These are phyloP conservation scores for Pseudozyma flocculosa DNA, from an alignment of 1,284 basidiomycete genomes.

Conservation along the genomic window DNA sequence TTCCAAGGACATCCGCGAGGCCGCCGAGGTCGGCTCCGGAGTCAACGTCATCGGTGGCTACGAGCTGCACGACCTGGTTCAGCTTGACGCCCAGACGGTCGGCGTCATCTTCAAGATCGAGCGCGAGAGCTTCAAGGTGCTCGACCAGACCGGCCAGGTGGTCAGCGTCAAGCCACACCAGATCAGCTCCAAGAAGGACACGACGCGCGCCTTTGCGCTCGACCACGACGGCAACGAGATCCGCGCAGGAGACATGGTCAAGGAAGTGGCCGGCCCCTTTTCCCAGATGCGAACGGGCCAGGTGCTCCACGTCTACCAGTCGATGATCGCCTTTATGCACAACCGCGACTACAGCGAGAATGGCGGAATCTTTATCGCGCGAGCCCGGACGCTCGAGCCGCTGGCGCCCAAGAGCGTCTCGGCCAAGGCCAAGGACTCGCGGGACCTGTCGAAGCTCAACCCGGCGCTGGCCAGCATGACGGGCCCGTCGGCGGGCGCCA, in stretches of 20 bases:
- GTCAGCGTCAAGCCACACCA: conserved; percentile 90
- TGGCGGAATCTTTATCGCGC: conserved; percentile 88
- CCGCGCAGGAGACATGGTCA: conserved; percentile 84
- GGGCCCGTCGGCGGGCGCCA: conserved; percentile 37
- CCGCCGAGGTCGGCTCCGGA: conserved; percentile 88
- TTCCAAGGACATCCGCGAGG: conserved; percentile 93
- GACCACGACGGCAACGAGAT: conserved; percentile 79
- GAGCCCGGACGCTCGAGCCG: conserved; percentile 54
- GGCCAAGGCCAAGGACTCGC: conserved; percentile 44
- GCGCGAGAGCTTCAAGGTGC: conserved; percentile 86
- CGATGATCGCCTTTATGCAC: conserved; percentile 89
- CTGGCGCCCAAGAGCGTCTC: conserved; percentile 71
- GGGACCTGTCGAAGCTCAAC: conserved; percentile 94
- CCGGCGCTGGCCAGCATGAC: conserved; percentile 65
- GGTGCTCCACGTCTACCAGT: conserved; percentile 92
- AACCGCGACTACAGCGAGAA: conserved; percentile 89
- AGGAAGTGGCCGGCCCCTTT: conserved; percentile 87
- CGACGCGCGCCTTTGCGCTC: conserved; percentile 79
- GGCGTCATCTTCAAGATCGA: conserved; percentile 98
- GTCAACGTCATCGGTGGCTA: conserved; percentile 88
- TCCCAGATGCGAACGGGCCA: conserved; percentile 74
- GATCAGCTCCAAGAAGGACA: conserved; percentile 81
- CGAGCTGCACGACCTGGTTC: conserved; percentile 92
- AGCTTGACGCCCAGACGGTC: conserved; percentile 88
- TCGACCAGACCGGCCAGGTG: conserved; percentile 84